These are phyloP conservation scores for Pilobolus umbonatus DNA, from an alignment of 192 early-diverging fungal genomes.

Conservation along the genomic window DNA sequence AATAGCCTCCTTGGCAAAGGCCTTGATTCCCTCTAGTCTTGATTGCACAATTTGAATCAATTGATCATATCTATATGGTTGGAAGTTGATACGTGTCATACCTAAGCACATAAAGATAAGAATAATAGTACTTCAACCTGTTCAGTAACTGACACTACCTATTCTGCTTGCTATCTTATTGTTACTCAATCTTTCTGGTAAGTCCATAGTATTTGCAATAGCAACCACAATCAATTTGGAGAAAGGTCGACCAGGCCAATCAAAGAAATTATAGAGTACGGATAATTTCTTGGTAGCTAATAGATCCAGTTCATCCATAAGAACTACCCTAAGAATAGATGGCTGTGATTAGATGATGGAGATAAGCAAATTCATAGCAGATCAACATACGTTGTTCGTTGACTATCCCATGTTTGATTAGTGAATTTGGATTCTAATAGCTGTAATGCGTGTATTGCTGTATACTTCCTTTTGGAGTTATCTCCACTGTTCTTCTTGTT, in stretches of 20 bases:
- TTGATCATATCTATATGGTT: slow-evolving; percentile 85
- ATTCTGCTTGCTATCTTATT: slow-evolving; percentile 89
- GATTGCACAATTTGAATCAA: slow-evolving; percentile 82
- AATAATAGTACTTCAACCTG: not conserved
- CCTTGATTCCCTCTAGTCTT: slow-evolving; percentile 64
- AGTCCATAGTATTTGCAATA: slow-evolving; percentile 98
- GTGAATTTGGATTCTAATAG: slow-evolving; percentile 73
- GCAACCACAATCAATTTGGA: slow-evolving; percentile 90
- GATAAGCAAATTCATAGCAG: slow-evolving; percentile 24
- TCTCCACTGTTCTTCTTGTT: slow-evolving; percentile 24
- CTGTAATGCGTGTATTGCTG: slow-evolving; percentile 70
- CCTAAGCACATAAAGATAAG: slow-evolving; percentile 37
- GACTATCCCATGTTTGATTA: slow-evolving; percentile 30
- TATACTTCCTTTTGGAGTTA: slow-evolving; percentile 47
- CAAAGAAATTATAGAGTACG: slow-evolving; percentile 98
- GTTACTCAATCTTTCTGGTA: slow-evolving; percentile 86
- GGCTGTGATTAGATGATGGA: not conserved
- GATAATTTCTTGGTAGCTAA: slow-evolving; percentile 87
- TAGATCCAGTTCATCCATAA: slow-evolving; percentile 97
- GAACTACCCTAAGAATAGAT: slow-evolving; percentile 69
- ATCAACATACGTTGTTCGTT: slow-evolving; percentile 29
- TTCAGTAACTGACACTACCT: too few relatives aligned
- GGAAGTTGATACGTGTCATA: slow-evolving; percentile 86
- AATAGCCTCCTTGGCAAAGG: slow-evolving; percentile 78
- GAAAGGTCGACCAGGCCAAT: slow-evolving; percentile 86